Evolutionary conservation across 257 asterid species (phyloP).

Genomic region (Perilla frutescens): DNA sequence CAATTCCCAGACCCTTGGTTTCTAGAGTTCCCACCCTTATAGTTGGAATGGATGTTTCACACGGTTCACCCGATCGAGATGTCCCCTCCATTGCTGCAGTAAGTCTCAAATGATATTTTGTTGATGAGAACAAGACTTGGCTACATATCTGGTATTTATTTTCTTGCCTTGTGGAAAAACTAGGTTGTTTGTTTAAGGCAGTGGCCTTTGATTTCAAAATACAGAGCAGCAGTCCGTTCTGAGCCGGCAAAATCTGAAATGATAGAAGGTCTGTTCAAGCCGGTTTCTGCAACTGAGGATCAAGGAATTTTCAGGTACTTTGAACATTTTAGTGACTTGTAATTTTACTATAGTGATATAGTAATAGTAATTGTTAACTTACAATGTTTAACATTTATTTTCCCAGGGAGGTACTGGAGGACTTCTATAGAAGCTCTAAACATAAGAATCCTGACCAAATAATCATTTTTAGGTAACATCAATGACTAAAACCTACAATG

Average conservation of each 20-base stretch:
- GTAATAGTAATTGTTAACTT: not conserved
- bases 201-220: constrained; percentile 72
- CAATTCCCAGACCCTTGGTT: constrained; percentile 51
- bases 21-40: constrained; percentile 64
- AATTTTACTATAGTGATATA: not conserved
- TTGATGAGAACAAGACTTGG: not conserved
- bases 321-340: not conserved
- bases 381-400: not conserved
- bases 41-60: constrained; percentile 89
- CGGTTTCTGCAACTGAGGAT: constrained; percentile 46
- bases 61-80: constrained; percentile 79
- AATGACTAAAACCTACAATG: not conserved
- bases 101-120: constrained; percentile 5
- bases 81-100: constrained; percentile 84
- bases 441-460: constrained; percentile 58
- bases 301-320: constrained; percentile 65
- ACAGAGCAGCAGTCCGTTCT: constrained; percentile 71
- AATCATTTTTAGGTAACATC: constrained; percentile 62
- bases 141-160: not conserved
- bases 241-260: constrained; percentile 72
- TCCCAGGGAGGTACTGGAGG: constrained; percentile 62
- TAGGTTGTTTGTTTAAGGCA: constrained; percentile 74
- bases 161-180: constrained; percentile 8
- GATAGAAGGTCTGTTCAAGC: constrained; percentile 61
- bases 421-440: constrained; percentile 51